These are phyloP conservation scores for Sideroxylon spinosum DNA, from an alignment of 179 eudicot species.

Conservation along the genomic window DNA sequence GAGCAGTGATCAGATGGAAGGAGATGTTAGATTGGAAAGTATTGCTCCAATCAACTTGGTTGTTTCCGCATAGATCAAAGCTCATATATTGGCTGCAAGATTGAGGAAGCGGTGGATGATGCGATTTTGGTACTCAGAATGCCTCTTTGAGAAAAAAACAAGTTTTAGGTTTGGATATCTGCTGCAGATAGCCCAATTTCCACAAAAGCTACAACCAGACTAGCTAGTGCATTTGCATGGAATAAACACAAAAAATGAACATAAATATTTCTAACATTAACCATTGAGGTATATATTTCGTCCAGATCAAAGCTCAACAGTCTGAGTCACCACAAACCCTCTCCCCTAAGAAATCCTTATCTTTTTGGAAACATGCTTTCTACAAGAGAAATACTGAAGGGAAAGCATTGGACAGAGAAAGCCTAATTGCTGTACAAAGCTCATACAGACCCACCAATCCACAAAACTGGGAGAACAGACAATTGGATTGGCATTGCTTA, in stretches of 20 bases:
- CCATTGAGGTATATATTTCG: not conserved
- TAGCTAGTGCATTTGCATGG: not conserved
- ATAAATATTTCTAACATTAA: not conserved
- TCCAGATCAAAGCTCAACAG: not conserved
- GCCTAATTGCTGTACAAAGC: not conserved
- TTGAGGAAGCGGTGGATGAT: not conserved
- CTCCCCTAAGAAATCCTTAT: not conserved
- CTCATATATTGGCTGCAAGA: not conserved
- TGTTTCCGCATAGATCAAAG: not conserved
- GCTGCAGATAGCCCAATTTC: not conserved
- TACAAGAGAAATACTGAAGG: too few species aligned
- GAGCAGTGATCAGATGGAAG: not conserved
- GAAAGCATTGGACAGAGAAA: not conserved
- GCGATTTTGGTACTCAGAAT: not conserved
- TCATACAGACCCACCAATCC: not conserved
- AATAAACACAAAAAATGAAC: too few species aligned
- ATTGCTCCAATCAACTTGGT: not conserved
- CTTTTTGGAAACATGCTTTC: not conserved
- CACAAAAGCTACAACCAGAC: not conserved
- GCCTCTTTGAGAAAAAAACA: not conserved
- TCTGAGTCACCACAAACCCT: too few species aligned
- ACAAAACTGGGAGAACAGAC: constrained; percentile 6
- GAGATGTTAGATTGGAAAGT: not conserved
- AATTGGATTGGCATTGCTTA: constrained; percentile 17
- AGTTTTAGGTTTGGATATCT: not conserved